Conservation (phyloP, 2,329 filamentous ascomycete species). For the Venturia aucupariae region DNA sequence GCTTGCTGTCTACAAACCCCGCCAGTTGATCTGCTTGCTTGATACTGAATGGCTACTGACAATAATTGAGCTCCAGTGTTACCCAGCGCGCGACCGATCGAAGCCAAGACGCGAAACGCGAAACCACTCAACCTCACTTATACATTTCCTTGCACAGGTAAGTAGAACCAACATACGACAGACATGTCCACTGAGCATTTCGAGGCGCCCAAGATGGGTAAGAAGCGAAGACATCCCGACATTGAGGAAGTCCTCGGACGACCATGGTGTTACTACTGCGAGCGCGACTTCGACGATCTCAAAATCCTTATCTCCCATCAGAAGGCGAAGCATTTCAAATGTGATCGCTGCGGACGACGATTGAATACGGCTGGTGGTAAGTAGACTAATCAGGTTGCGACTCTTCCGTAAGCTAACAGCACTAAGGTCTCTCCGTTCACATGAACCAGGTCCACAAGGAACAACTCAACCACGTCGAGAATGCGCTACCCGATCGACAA, state of each 20-base stretch:
- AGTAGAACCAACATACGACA: conserved; percentile 4
- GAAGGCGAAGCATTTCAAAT: conserved; percentile 99
- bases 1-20: not conserved
- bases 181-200: conserved; percentile 5
- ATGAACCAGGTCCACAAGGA: conserved; percentile 99
- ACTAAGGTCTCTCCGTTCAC: conserved; percentile 73
- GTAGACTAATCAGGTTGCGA: conserved; percentile 22
- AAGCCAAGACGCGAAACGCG: not conserved
- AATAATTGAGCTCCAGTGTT: not conserved
- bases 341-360: conserved; percentile 77
- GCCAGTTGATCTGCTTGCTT: not conserved
- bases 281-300: conserved; percentile 94
- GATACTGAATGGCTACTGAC: not conserved
- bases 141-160: conserved; percentile 2
- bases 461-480: conserved; percentile 76
- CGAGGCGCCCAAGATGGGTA: conserved; percentile 51
- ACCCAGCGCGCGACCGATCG: not conserved
- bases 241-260: conserved; percentile 80
- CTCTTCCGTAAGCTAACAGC: conserved; percentile 14
- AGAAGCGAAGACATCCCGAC: conserved; percentile 77
- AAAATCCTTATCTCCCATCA: conserved; percentile 96
- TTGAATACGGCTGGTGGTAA: conserved; percentile 90
- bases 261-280: conserved; percentile 99
- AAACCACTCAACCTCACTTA: not conserved
- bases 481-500: conserved; percentile 78